phyloP scores from a whole-genome alignment of 1,284 basidiomycete species.

The Athelia psychrophila region DNA sequence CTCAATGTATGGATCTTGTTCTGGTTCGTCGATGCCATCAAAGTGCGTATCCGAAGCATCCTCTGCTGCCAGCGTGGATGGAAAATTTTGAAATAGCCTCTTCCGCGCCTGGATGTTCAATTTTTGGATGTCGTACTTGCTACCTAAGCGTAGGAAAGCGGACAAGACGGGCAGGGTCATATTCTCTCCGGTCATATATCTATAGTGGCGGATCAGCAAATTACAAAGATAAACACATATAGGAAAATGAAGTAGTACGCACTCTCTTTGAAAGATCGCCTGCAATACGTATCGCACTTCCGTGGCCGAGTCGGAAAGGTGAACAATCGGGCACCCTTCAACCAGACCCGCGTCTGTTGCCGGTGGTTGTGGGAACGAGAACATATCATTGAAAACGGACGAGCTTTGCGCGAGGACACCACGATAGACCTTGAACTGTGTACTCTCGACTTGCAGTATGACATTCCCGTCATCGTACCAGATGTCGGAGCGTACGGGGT shows the following conservation, averaged over 20 bases:
- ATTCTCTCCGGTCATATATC: background rate
- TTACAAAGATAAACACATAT: background rate
- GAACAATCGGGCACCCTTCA: background rate
- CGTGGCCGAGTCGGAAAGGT: background rate
- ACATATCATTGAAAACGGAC: background rate
- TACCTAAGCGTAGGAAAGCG: background rate
- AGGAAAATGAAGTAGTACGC: background rate
- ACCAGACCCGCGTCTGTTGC: background rate
- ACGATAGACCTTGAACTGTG: background rate
- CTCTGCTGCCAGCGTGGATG: background rate
- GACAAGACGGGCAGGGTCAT: background rate
- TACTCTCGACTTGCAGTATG: background rate
- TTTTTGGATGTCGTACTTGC: background rate
- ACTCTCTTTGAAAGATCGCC: background rate
- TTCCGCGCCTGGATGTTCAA: background rate
- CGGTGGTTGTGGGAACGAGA: background rate
- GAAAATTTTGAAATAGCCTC: background rate
- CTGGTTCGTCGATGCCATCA: background rate
- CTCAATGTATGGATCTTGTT: background rate
- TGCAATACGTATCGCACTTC: background rate
- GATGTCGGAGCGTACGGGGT: background rate
- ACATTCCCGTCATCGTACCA: background rate
- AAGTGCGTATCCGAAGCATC: background rate
- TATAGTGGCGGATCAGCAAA: too few species aligned
- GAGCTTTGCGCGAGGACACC: background rate